Base-by-base conservation (phyloP, 2,329 filamentous ascomycete genomes). In the Diaporthe amygdali region DNA sequence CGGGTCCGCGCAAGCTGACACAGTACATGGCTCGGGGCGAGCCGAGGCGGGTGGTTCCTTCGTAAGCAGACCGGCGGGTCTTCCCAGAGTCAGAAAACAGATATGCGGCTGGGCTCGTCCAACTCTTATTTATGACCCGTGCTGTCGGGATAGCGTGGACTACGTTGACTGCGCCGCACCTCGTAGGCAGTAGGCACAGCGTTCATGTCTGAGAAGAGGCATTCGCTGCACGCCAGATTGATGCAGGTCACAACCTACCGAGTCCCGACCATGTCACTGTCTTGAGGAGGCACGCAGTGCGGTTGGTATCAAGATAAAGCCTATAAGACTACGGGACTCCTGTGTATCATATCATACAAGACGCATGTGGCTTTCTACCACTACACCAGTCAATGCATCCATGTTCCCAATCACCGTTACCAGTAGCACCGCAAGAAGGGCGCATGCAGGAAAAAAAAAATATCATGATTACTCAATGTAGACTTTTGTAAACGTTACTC, bases 391-490 rank as follows among this genome's bases (percentile, higher is more conserved):
- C 41, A 64, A 64, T 72, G 71, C 71, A 63, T 64, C 59, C 68
- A 34, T 63, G 47, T 66, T 52, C 68, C 63, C 54, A 41, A 59
- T 66, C 68, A 44, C 61, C 67, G 30, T 46, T 46, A 51, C 71
- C 71, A 47, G 25, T 47, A 64, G 68, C 68, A 71, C 71, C 68
- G 44, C 71, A 71, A 59, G 39, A 41, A 71, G 39, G n/a, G n/a
- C 54, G 59, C 20, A 67, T 67, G 71, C 67, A 55, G 34, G 47
- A 51, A 27, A 59, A 59, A 68, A 44, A 64, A 56, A n/a, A n/a
- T n/a, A 51, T 71, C 69, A 68, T 71, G 52, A 71, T 71, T 73
- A 54, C 47, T 71, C 49, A 25, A 68, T 59, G 64, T 61, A 54
- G 39, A 61, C 69, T 73, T 69, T 73, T 73, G 55, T 69, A 32